Conservation (phyloP, 495 filamentous ascomycete genomes). For the Aspergillus nidulans region DNA sequence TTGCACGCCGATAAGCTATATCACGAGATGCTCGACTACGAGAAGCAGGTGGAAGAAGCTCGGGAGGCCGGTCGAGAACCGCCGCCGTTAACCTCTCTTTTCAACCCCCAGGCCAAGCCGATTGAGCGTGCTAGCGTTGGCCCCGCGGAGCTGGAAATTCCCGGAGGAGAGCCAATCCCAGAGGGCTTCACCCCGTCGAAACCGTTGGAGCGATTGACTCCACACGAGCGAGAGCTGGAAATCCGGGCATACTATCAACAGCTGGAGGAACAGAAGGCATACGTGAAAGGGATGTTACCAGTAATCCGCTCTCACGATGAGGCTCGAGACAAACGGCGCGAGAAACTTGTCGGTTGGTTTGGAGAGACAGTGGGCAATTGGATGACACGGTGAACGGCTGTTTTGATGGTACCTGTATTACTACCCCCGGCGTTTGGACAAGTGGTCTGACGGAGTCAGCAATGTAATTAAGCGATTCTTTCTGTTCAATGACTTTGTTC, state of each 20-base stretch:
- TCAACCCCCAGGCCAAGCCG: slow-evolving; percentile 31
- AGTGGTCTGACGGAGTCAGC: not conserved
- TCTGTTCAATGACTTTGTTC: not conserved
- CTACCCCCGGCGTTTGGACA: not conserved
- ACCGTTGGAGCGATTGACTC: slow-evolving; percentile 53
- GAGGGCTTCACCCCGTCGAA: slow-evolving; percentile 44
- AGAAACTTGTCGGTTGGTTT: slow-evolving; percentile 53
- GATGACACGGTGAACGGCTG: slow-evolving; percentile 26
- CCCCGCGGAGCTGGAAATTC: slow-evolving; percentile 25
- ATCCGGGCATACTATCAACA: slow-evolving; percentile 60
- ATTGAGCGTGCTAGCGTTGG: slow-evolving; percentile 2
- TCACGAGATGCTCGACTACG: slow-evolving; percentile 76
- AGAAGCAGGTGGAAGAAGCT: slow-evolving; percentile 62
- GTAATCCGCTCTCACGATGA: slow-evolving; percentile 55
- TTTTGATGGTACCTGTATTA: not conserved
- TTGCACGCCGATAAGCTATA: slow-evolving; percentile 91
- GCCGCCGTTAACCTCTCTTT: slow-evolving; percentile 36
- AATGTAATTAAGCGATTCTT: not conserved
- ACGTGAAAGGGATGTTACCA: slow-evolving; percentile 47
- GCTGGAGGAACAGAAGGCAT: slow-evolving; percentile 50
- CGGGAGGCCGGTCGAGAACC: slow-evolving; percentile 52
- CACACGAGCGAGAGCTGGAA: slow-evolving; percentile 61
- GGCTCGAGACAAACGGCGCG: slow-evolving; percentile 53
- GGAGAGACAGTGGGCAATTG: slow-evolving; percentile 48
- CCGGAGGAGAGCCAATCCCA: slow-evolving; percentile 32